Evolutionary conservation across 306 rosid species (phyloP), one percentile per base, ranked within the genome.

Genomic region (Datisca glomerata): DNA sequence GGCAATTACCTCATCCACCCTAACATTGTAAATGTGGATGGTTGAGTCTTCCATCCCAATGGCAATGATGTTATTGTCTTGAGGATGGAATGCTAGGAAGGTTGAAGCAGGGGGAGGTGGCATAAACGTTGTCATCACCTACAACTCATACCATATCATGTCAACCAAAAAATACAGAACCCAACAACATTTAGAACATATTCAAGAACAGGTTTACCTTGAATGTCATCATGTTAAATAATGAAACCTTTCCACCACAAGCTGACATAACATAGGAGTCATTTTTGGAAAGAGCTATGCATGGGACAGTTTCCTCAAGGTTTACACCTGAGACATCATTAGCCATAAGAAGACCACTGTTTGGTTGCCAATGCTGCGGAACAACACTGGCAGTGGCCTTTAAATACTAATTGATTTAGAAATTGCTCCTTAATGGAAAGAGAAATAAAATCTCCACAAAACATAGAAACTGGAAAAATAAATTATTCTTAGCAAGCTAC

Each of bases 261-360:
- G 93, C 81, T 37, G 86, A 80, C 93, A 80, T 76, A 38, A 80
- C 86, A 40, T 80, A 80, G 2, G 93, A 80, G 31, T 80, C 93
- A 53, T 80, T 80, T 65, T 75, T 80, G 22, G 92, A 80, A 43
- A 80, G 85, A 18, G 92, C 92, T 56, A 80, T 66, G 66, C 92
- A 80, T 7, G 85, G 92, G 43, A 80, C 67, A 1, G 71, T 65
- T 41, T 76, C 92, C 51, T 76, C 85, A 37, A 63, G 66, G 60
- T 76, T 80, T 54, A 66, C 76, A 38, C 78, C 92, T 13, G 69
- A 39, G 45, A 72, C 64, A 54, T 80, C 81, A 69, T 80, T 80
- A 36, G 74, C 55, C 92, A 80, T 80, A 55, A 80, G 60, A 66
- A 72, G 78, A 59, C 92, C 92, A 69, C 76, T 80, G 64, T 38